Conservation (phyloP, 306 rosid genomes). For the Gastrolobium villosum region DNA sequence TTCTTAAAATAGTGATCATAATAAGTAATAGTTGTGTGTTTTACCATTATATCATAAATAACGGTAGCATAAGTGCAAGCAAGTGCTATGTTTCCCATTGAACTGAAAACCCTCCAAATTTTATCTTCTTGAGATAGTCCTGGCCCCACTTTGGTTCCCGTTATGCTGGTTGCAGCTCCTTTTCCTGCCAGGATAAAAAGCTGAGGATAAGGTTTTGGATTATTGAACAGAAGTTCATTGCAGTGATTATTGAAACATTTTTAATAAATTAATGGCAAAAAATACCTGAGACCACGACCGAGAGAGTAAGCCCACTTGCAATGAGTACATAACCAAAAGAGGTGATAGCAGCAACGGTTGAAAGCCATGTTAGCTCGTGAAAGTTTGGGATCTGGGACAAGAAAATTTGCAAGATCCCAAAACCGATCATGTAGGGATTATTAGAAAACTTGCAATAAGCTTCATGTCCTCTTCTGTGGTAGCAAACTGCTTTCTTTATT, state of each 20-base stretch:
- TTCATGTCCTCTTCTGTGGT: constrained; percentile 53
- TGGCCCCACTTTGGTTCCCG: constrained; percentile 50
- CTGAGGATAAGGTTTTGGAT: no score
- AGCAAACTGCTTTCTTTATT: constrained; percentile 60
- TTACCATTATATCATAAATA: constrained; percentile 65
- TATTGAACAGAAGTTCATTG: no score
- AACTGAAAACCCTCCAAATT: constrained; percentile 63
- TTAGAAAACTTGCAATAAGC: constrained; percentile 65
- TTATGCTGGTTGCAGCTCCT: constrained; percentile 54
- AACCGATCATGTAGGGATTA: constrained; percentile 65
- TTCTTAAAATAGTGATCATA: background rate
- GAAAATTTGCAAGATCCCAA: constrained; percentile 61
- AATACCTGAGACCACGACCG: constrained; percentile 53
- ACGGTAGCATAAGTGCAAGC: constrained; percentile 70
- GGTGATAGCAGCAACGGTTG: constrained; percentile 63
- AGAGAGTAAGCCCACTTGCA: constrained; percentile 65
- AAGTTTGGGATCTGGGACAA: constrained; percentile 76
- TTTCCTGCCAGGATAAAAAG: constrained; percentile 48
- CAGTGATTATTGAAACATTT: no score
- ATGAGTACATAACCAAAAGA: constrained; percentile 71
- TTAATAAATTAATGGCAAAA: background rate
- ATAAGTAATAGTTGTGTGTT: background rate
- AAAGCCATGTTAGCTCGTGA: constrained; percentile 64
- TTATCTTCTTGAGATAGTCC: constrained; percentile 59
- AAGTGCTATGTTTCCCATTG: constrained; percentile 77